Percentiles rank a stretch among this genome's conserved stretches.
Conservation (phyloP, 139 green algal species). For the Coelastrella sp. region DNA sequence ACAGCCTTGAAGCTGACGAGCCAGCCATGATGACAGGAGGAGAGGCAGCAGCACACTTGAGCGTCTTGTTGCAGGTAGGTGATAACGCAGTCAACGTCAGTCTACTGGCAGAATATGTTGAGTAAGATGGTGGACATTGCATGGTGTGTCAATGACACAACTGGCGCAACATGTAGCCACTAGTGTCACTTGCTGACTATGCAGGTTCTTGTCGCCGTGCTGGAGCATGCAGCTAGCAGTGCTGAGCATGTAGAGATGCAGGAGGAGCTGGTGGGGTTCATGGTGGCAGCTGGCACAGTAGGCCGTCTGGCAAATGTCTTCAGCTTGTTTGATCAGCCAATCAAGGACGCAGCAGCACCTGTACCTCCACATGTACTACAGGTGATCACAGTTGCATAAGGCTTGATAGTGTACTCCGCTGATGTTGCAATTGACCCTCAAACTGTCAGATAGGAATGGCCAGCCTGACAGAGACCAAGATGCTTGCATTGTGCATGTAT, state of each 20-base stretch:
- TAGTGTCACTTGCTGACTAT: not conserved
- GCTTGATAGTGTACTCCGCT: too few relatives aligned
- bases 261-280: constrained; percentile 58
- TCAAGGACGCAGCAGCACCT: constrained; percentile 19
- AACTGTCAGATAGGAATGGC: too few relatives aligned
- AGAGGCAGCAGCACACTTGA: not conserved
- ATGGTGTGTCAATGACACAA: too few relatives aligned
- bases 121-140: too few relatives aligned
- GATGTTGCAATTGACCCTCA: too few relatives aligned
- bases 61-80: constrained; percentile 38
- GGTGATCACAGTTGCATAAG: not conserved
- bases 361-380: constrained; percentile 40
- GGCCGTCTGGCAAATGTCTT: constrained; percentile 64
- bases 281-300: constrained; percentile 60
- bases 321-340: constrained; percentile 68
- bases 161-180: not conserved
- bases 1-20: constrained; percentile 34
- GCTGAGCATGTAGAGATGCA: constrained; percentile 6
- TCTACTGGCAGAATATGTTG: too few relatives aligned
- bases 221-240: constrained; percentile 33
- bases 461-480: too few relatives aligned
- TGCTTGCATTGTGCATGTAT: too few relatives aligned
- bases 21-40: constrained; percentile 12
- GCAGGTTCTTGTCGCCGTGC: constrained; percentile 37
- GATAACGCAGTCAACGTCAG: not conserved